These are phyloP conservation scores for Amaranthus cruentus DNA, from an alignment of 148 eudicot genomes.

Conservation along the genomic window DNA sequence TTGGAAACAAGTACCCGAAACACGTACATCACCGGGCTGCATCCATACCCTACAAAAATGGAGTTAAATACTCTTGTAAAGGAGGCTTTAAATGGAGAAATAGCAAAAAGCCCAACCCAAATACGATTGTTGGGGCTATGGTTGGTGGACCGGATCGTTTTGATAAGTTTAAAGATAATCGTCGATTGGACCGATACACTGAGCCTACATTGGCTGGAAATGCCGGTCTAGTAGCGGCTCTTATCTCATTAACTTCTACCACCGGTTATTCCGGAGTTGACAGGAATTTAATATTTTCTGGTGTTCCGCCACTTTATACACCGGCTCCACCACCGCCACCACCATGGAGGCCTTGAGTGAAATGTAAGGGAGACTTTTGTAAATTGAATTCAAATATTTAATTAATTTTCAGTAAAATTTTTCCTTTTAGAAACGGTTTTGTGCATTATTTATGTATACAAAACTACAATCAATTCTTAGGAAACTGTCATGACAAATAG, in stretches of 20 bases:
- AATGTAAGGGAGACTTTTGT: not conserved
- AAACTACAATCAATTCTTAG: not conserved
- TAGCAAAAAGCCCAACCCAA: slow-evolving; percentile 43
- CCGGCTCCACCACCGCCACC: slow-evolving; percentile 32
- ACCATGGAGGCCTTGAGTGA: slow-evolving; percentile 27
- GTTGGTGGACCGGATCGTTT: slow-evolving; percentile 66
- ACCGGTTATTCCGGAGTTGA: slow-evolving; percentile 43
- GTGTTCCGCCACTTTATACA: slow-evolving; percentile 58
- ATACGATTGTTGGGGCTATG: slow-evolving; percentile 59
- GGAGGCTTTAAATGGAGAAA: slow-evolving; percentile 58
- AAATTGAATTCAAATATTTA: not conserved
- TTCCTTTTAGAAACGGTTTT: not conserved
- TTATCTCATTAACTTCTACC: slow-evolving; percentile 51
- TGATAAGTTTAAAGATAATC: slow-evolving; percentile 47
- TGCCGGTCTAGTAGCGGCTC: slow-evolving; percentile 80
- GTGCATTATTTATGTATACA: slow-evolving; percentile 7
- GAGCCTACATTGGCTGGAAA: slow-evolving; percentile 84
- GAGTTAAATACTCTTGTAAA: slow-evolving; percentile 44
- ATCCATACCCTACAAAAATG: slow-evolving; percentile 46
- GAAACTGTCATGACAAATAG: no score
- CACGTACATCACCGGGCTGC: slow-evolving; percentile 75
- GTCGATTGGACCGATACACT: slow-evolving; percentile 39
- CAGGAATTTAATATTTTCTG: slow-evolving; percentile 59
- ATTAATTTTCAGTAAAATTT: not conserved
- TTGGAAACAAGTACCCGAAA: slow-evolving; percentile 51